Base-by-base conservation (phyloP, 306 rosid species). In the Astragalus glycyphyllos region DNA sequence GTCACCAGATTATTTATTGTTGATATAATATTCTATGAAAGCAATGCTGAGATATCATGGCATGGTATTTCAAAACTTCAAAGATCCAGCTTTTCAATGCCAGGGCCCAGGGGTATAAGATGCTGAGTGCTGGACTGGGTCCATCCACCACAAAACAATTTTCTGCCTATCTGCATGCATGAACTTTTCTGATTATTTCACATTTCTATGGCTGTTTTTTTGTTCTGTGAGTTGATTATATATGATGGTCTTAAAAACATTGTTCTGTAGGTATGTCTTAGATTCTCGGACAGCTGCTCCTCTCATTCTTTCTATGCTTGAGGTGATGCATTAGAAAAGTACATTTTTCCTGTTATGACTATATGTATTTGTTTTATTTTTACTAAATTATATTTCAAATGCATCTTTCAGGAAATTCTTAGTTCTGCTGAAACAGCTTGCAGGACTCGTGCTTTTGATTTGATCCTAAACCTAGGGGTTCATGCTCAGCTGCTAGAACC, bases 401-500 rank as follows among this genome's bases (percentile, higher is more conserved):
- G 50, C 32, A 59, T 44, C 42, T 82, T 78, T 81, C 92, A 95
- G 97, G 99, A 91, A 80, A 89, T 95, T 92, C 87, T 89, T 77
- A 81, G 89, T 88, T 91, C 97, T 84, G 76, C 95, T 58, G 88
- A 74, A 79, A 11, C 91, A 62, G 81, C 87, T 49, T 86, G 96
- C 85, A 85, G 95, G 87, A 81, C 84, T 84, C 96, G 97, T 72
- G 97, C 96, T 79, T 95, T 95, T 83, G 97, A 95, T 86, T 84
- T 95, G 82, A 89, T 95, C 81, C 84, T 95, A 79, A 95, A 95
- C 85, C 96, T 95, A 72, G 99, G 96, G 40, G 97, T 95, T 85
- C 99, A 95, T 89, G 97, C 91, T 79, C 97, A 91, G 87, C 86
- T 95, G 51, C 82, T 95, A 74, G 96, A 89, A 85, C 97, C 97